Conservation (phyloP, 306 rosid species). For the Rosa persica region DNA sequence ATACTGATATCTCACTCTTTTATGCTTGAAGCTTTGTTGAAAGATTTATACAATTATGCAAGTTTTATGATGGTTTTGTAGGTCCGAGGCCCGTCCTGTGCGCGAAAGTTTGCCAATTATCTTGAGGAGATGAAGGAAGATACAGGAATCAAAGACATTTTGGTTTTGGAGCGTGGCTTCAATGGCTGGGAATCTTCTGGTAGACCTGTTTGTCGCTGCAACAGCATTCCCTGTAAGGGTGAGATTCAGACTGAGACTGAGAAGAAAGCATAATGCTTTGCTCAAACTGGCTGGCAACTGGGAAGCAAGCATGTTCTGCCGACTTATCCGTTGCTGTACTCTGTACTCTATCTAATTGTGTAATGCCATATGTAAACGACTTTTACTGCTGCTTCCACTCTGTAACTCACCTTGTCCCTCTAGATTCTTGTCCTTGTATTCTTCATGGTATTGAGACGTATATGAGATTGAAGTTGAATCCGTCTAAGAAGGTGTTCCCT, state of each 20-base stretch:
- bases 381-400: neutral
- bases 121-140: conserved; percentile 72
- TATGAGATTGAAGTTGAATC: neutral
- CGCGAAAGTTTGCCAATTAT: conserved; percentile 63
- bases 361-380: neutral
- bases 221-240: conserved; percentile 56
- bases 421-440: neutral
- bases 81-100: conserved; percentile 97
- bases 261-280: conserved; percentile 11
- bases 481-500: too few relatives aligned
- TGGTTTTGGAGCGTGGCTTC: conserved; percentile 92
- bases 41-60: conserved; percentile 12
- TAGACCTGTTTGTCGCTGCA: conserved; percentile 87
- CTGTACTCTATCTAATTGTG: neutral
- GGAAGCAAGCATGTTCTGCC: conserved; percentile 19
- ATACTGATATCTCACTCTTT: neutral
- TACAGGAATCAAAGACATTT: conserved; percentile 65
- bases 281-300: conserved; percentile 19
- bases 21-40: conserved; percentile 8
- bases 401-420: neutral
- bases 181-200: conserved; percentile 95
- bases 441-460: neutral
- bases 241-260: conserved; percentile 29
- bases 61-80: conserved; percentile 29
- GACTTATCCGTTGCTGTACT: neutral